Conservation (phyloP, 306 rosid genomes). For the Cucumis cinereus region DNA sequence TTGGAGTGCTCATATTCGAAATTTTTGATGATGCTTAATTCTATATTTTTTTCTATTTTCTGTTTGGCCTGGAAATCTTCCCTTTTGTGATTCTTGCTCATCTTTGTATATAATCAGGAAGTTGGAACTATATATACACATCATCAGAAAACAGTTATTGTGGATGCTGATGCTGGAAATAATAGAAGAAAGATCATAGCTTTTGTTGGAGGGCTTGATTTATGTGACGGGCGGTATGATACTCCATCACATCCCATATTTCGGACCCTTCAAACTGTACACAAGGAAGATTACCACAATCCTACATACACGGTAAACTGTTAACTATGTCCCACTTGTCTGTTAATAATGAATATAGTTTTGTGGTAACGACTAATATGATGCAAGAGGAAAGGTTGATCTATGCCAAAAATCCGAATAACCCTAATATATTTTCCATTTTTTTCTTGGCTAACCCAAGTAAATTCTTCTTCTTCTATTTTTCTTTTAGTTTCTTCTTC, state of each 20-base stretch:
- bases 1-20: background rate
- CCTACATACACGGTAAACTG: constrained; percentile 74
- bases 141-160: constrained; percentile 94
- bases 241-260: constrained; percentile 66
- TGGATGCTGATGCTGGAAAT: constrained; percentile 83
- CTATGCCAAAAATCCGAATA: background rate
- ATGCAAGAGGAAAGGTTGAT: background rate
- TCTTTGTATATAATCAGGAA: constrained; percentile 45
- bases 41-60: background rate
- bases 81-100: constrained; percentile 10
- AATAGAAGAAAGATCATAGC: constrained; percentile 68
- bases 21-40: background rate
- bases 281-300: constrained; percentile 91
- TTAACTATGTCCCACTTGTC: background rate
- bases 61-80: background rate
- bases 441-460: background rate
- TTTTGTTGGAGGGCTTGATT: constrained; percentile 95
- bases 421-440: background rate
- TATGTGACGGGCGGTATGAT: constrained; percentile 94
- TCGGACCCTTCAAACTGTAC: constrained; percentile 61
- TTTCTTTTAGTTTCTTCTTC: background rate
- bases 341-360: background rate
- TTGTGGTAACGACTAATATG: background rate
- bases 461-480: background rate
- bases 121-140: constrained; percentile 88